Conservation (phyloP, 345 rosid species). For the Acer yangbiense region DNA sequence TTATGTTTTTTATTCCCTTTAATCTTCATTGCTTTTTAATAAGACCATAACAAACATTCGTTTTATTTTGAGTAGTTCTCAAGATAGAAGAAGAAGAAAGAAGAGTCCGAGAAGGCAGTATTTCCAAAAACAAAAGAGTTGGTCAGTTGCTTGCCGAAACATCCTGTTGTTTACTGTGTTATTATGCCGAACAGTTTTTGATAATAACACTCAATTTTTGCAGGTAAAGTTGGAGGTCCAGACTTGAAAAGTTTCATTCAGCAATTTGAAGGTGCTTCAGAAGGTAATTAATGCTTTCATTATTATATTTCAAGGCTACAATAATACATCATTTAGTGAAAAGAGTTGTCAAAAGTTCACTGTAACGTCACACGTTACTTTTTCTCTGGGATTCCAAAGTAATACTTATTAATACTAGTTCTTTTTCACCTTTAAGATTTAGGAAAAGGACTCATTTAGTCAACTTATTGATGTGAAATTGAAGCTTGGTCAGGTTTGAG, state of each 20-base stretch:
- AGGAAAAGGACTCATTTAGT: background rate
- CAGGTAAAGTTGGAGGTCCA: constrained; percentile 80
- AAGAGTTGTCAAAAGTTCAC: constrained; percentile 12
- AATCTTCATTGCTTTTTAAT: background rate
- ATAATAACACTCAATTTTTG: constrained; percentile 14
- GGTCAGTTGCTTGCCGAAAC: constrained; percentile 36
- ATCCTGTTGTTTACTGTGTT: background rate
- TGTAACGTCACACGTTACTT: background rate
- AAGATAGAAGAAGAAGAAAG: constrained; percentile 77
- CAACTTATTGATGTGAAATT: background rate
- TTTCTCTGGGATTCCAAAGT: background rate
- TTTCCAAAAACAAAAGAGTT: constrained; percentile 41
- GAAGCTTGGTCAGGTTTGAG: background rate
- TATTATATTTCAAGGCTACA: background rate
- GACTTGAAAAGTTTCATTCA: constrained; percentile 82
- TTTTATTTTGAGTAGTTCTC: constrained; percentile 46
- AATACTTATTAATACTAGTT: background rate
- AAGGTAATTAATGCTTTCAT: constrained; percentile 47
- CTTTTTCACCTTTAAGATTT: background rate
- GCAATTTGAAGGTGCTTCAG: constrained; percentile 65
- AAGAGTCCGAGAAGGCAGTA: constrained; percentile 53
- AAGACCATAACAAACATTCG: constrained; percentile 9
- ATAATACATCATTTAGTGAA: constrained; percentile 12
- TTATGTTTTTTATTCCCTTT: background rate
- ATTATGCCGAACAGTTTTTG: constrained; percentile 13